phyloP scores from a whole-genome alignment of 2,329 filamentous ascomycete genomes.

The Purpureocillium takamizusanense region DNA sequence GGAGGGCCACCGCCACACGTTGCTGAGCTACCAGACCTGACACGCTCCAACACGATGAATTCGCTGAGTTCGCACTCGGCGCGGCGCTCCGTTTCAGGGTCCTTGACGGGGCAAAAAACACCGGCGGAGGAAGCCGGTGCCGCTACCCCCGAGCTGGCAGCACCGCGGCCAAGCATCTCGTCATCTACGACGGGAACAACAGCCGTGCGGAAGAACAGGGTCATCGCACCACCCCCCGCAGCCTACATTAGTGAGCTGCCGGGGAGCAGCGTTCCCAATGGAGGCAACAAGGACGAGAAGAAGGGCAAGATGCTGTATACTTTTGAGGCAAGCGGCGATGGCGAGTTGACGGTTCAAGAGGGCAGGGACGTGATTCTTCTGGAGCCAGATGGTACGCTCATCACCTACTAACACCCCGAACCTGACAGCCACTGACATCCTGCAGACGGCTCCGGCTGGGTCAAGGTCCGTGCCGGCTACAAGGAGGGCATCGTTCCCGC shows the following conservation, averaged over 20 bases:
- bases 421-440: too few species aligned
- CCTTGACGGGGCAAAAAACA: conserved; percentile 23
- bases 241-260: conserved; percentile 67
- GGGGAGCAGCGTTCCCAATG: conserved; percentile 35
- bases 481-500: conserved; percentile 82
- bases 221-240: conserved; percentile 80
- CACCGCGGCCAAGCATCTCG: conserved; percentile 16
- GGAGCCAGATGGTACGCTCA: conserved; percentile 72
- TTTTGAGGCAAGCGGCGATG: conserved; percentile 72
- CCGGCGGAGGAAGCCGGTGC: conserved; percentile 38
- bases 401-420: background rate
- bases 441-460: conserved; percentile 87
- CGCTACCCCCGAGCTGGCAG: conserved; percentile 12
- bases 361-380: conserved; percentile 69
- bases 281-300: conserved; percentile 31
- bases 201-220: conserved; percentile 51
- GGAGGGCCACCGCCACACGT: conserved; percentile 32
- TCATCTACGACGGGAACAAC: conserved; percentile 18
- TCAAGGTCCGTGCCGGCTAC: conserved; percentile 66
- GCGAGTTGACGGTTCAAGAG: conserved; percentile 73
- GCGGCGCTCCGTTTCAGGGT: conserved; percentile 45
- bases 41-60: conserved; percentile 79
- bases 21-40: conserved; percentile 59
- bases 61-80: conserved; percentile 80
- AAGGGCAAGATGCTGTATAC: conserved; percentile 83